Evolutionary conservation across 768 basidiomycete genomes (phyloP), one percentile per base, ranked within the genome.

Genomic region (Rhodotorula diobovata): DNA sequence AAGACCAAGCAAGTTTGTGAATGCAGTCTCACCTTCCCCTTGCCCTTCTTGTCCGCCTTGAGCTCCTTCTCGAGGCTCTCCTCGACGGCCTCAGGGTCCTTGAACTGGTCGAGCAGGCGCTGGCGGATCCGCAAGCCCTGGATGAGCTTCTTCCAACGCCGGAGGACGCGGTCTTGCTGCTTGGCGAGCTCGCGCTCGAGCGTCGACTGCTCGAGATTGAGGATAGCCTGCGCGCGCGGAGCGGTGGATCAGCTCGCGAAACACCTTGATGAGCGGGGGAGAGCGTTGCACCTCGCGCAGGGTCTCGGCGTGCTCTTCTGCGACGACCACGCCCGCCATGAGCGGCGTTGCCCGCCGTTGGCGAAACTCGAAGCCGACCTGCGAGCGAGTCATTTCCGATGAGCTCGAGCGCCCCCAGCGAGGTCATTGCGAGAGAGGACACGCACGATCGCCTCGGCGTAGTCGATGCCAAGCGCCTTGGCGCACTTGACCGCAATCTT

Each of bases 321-420:
- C 91, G 37, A 92, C 84, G 37, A 98, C 93, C 5, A 99, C 84
- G 20, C 95, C 95, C 63, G 88, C 86, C 43, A 95, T 82, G 68
- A 91, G 83, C 8, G 95, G 95, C 68, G 86, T 86, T 0, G 96
- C 95, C 61, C 89, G 85, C 43, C 90, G 88, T 80, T 94, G 93
- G 79, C 88, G 91, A 83, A 98, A 99, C 80, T 97, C 95, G 80
- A 98, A 99, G 23, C 93, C 90, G 67, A 88, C 92, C 94, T 97
- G 76, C 34, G 18, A 5, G 11, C 41, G 41, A 12, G 2, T 18
- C 9, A 20, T 1, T 12, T 20, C 68, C 6, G 37, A 45, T 61
- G 23, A 39, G 39, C 34, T 51, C 66, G 48, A 57, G n/a, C 51
- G 70, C 66, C 41, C 59, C 67, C 60, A 63, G 58, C 73, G n/a